Evolutionary conservation across 805 yeast species (phyloP).

Genomic region (Phaffomyces antillensis): DNA sequence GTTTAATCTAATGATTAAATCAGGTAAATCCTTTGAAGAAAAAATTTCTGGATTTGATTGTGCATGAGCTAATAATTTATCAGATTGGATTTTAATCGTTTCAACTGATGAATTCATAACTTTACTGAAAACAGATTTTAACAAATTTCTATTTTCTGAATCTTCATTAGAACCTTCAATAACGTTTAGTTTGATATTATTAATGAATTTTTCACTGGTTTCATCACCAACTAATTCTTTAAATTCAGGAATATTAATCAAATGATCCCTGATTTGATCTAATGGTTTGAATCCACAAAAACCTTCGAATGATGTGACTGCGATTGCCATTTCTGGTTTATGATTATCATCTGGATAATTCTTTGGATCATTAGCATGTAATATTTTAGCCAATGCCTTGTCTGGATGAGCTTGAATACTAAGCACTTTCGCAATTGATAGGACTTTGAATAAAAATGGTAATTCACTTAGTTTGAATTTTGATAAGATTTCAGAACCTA

Average conservation of each 20-base stretch:
- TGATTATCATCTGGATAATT: constrained; percentile 97
- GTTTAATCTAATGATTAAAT: constrained; percentile 68
- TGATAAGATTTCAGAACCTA: constrained; percentile 51
- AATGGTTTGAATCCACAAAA: constrained; percentile 97
- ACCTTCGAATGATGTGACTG: constrained; percentile 92
- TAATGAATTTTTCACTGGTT: constrained; percentile 44
- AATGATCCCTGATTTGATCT: constrained; percentile 60
- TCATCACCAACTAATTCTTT: constrained; percentile 60
- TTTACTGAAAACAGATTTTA: constrained; percentile 69
- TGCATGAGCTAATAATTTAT: constrained; percentile 61
- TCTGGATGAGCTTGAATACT: constrained; percentile 98
- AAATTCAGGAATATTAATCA: constrained; percentile 73
- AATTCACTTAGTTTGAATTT: constrained; percentile 69
- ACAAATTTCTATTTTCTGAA: constrained; percentile 48
- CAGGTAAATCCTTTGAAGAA: constrained; percentile 48
- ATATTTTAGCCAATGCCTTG: constrained; percentile 67
- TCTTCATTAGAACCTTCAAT: constrained; percentile 44
- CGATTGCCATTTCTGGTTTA: constrained; percentile 99
- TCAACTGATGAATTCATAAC: constrained; percentile 79
- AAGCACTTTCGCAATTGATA: constrained; percentile 87
- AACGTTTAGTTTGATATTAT: constrained; percentile 29
- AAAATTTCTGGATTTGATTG: constrained; percentile 50
- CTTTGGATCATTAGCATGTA: constrained; percentile 79
- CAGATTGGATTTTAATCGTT: constrained; percentile 49
- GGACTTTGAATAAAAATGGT: constrained; percentile 90